Evolutionary conservation across 1,284 basidiomycete species (phyloP).

Genomic region (Rhodotorula sp.): DNA sequence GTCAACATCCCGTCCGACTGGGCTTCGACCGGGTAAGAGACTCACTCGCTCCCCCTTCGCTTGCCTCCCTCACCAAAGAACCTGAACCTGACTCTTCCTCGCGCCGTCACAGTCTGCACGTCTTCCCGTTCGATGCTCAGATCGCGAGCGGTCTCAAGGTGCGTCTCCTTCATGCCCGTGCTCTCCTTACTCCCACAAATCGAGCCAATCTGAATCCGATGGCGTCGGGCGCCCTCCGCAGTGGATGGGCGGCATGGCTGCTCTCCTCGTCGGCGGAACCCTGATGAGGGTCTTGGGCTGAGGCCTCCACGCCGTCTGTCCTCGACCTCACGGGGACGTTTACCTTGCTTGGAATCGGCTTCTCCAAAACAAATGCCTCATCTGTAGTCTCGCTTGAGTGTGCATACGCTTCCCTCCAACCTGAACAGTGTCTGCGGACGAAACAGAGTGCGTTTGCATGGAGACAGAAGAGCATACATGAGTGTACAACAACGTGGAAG

Average conservation of each 20-base stretch:
- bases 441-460: too few relatives aligned
- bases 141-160: background rate
- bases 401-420: too few relatives aligned
- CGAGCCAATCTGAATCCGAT: background rate
- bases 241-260: slow-evolving; percentile 5
- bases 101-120: background rate
- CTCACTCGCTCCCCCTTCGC: background rate
- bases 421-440: too few relatives aligned
- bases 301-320: background rate
- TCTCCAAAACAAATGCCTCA: background rate
- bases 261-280: slow-evolving; percentile 9
- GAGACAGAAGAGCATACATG: background rate
- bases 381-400: background rate
- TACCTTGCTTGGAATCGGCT: background rate
- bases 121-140: slow-evolving; percentile 4
- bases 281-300: background rate
- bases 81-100: background rate
- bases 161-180: too few relatives aligned
- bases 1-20: slow-evolving; percentile 33
- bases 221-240: background rate
- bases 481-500: background rate
- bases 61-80: background rate
- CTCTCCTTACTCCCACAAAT: too few relatives aligned
- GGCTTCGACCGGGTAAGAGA: slow-evolving; percentile 18
- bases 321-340: background rate